Conservation (phyloP, 1,284 basidiomycete species). For the Volvariella volvacea region DNA sequence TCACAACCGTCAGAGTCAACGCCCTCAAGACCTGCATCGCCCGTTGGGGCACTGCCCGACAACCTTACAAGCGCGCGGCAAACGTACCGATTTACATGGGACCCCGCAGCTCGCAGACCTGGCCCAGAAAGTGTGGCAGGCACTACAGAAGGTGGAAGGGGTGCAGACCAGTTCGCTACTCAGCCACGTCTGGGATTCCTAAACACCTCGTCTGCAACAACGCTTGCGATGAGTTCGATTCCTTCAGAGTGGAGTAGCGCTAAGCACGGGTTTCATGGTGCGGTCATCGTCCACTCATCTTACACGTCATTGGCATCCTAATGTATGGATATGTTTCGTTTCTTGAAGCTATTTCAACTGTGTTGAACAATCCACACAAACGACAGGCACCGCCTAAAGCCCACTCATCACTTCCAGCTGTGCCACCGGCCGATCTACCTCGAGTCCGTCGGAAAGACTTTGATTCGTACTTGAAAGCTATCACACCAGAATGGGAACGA, state of each 20-base stretch:
- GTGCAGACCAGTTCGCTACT: slow-evolving; percentile 45
- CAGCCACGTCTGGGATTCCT: slow-evolving; percentile 36
- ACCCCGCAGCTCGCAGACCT: slow-evolving; percentile 40
- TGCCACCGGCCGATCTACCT: slow-evolving; percentile 66
- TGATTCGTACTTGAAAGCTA: slow-evolving; percentile 70
- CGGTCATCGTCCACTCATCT: slow-evolving; percentile 14
- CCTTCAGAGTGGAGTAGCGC: slow-evolving; percentile 71
- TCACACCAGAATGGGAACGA: slow-evolving; percentile 73
- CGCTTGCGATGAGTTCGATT: slow-evolving; percentile 36
- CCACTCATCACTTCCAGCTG: slow-evolving; percentile 71
- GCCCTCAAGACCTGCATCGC: slow-evolving; percentile 43
- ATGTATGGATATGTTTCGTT: neutral
- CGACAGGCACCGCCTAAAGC: slow-evolving; percentile 80
- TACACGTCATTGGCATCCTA: slow-evolving; percentile 5
- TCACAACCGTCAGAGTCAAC: slow-evolving; percentile 31
- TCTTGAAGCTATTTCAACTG: slow-evolving; percentile 38
- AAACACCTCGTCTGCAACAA: slow-evolving; percentile 32
- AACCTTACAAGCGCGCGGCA: slow-evolving; percentile 34
- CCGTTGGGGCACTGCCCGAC: slow-evolving; percentile 32
- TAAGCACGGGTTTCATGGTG: slow-evolving; percentile 75
- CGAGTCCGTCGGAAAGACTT: slow-evolving; percentile 81
- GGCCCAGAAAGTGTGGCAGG: slow-evolving; percentile 64
- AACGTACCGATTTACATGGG: slow-evolving; percentile 64
- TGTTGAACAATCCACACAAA: slow-evolving; percentile 81
- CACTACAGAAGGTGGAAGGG: slow-evolving; percentile 48